Evolutionary conservation across 2,329 filamentous ascomycete species (phyloP), one percentile per base, ranked within the genome.

Genomic region (Aspergillus nomiae): DNA sequence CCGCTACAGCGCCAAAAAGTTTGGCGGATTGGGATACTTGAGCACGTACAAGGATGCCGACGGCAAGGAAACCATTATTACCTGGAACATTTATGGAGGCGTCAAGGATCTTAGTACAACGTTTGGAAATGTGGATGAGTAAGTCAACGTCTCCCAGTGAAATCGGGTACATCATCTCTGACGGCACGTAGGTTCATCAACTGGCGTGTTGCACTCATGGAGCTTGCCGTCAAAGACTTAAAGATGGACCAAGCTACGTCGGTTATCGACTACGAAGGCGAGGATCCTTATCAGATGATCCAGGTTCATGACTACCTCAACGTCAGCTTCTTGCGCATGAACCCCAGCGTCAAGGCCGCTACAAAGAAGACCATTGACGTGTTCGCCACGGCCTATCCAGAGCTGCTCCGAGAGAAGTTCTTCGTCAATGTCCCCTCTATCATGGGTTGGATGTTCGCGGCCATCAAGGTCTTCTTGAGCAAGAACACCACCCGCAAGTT

Each of bases 291-390:
- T 81, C 92, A 94, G 79, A 93, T 96, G 82, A 86, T 92, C 71
- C 94, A 97, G 79, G 89, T 97, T 32, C 94, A 98, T 80, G 94
- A 98, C 82, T 97, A 97, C 83, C 87, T 91, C 70, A 89, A 88
- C 66, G 89, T 96, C 75, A 92, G 89, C 73, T 97, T 97, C 84
- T 84, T 97, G 69, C 89, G 92, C 64, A 89, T 92, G 82, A 90
- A 94, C 61, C 86, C 91, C 0, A 83, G 85, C 62, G 89, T 95
- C 78, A 93, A 91, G 77, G 84, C 88, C 4, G 91, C 92, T 19
- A 90, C 88, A 67, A 89, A 88, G 73, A 88, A 94, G 80, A 94
- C 92, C 53, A 96, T 97, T 76, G 85, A 90, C 65, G 84, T 91
- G 58, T 92, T 97, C 76, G 87, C 89, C 58, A 88, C 87, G 69